These are phyloP conservation scores for Ziziphus jujuba DNA, from an alignment of 306 rosid species.

Conservation along the genomic window DNA sequence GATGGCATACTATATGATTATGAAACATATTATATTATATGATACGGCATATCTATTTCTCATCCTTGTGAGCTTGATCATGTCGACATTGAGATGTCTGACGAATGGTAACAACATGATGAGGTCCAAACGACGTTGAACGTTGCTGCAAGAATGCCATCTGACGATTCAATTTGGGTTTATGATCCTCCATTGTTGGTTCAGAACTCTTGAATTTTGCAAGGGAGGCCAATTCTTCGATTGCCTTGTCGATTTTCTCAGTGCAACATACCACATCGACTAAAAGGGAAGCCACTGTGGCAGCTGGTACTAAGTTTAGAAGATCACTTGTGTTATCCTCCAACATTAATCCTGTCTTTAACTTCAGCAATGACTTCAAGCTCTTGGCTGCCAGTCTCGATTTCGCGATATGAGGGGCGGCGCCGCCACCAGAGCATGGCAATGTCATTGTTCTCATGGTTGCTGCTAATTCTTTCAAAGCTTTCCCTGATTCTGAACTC, in stretches of 20 bases:
- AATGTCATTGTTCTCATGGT: slow-evolving; percentile 31
- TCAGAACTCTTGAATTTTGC: slow-evolving; percentile 13
- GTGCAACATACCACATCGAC: slow-evolving; percentile 1
- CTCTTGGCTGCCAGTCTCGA: slow-evolving; percentile 26
- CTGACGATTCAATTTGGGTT: background rate
- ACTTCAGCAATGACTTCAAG: slow-evolving; percentile 23
- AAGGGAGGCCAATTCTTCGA: slow-evolving; percentile 10
- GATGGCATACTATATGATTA: too few relatives aligned
- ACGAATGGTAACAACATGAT: too few relatives aligned
- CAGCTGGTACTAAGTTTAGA: slow-evolving; percentile 26
- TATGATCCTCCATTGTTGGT: background rate
- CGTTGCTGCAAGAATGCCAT: too few relatives aligned
- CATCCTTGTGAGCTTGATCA: too few relatives aligned
- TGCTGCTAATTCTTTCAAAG: slow-evolving; percentile 32
- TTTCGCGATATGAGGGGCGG: slow-evolving; percentile 25
- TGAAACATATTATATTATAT: too few relatives aligned
- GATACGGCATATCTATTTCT: too few relatives aligned
- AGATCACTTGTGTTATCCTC: slow-evolving; percentile 14
- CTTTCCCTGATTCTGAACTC: slow-evolving; percentile 40
- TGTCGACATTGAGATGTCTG: too few relatives aligned
- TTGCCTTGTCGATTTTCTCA: slow-evolving; percentile 12
- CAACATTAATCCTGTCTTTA: slow-evolving; percentile 6
- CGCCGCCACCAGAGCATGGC: slow-evolving; percentile 15
- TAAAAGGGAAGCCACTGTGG: slow-evolving; percentile 25
- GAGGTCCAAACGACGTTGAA: too few relatives aligned